Conservation (phyloP, 805 yeast species). For the Candida parachauliodes region DNA sequence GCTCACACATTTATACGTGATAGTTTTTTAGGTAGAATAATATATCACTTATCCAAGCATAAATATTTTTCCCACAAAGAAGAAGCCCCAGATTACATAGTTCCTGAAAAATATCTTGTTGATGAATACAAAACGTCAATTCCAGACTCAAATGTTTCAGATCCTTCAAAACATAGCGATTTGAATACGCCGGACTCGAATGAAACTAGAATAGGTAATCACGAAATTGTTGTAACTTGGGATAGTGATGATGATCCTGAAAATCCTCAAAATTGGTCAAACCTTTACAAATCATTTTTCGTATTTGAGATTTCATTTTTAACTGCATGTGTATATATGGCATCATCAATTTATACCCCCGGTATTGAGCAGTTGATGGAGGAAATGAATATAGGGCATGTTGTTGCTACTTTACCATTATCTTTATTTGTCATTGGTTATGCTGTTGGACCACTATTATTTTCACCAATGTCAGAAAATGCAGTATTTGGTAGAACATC, state of each 20-base stretch:
- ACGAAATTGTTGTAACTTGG: slow-evolving; percentile 20
- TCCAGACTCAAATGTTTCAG: neutral
- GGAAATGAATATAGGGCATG: slow-evolving; percentile 43
- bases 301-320: slow-evolving; percentile 39
- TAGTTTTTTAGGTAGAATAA: slow-evolving; percentile 24
- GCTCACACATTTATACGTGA: slow-evolving; percentile 24
- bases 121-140: slow-evolving; percentile 3
- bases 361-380: slow-evolving; percentile 41
- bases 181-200: neutral
- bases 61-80: slow-evolving; percentile 21
- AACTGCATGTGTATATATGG: slow-evolving; percentile 52
- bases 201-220: neutral
- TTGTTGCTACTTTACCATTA: slow-evolving; percentile 48
- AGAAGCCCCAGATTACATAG: slow-evolving; percentile 21
- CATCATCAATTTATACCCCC: slow-evolving; percentile 55
- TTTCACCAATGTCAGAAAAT: slow-evolving; percentile 58
- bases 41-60: slow-evolving; percentile 24
- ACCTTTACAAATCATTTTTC: slow-evolving; percentile 33
- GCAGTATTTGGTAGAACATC: slow-evolving; percentile 51
- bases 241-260: slow-evolving; percentile 50
- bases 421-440: slow-evolving; percentile 57
- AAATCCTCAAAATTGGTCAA: slow-evolving; percentile 57
- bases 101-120: slow-evolving; percentile 22
- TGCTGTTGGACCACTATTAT: slow-evolving; percentile 57
- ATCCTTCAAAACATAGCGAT: neutral